Conservation (phyloP, 78 protist genomes). For the Cavenderia fasciculata region DNA sequence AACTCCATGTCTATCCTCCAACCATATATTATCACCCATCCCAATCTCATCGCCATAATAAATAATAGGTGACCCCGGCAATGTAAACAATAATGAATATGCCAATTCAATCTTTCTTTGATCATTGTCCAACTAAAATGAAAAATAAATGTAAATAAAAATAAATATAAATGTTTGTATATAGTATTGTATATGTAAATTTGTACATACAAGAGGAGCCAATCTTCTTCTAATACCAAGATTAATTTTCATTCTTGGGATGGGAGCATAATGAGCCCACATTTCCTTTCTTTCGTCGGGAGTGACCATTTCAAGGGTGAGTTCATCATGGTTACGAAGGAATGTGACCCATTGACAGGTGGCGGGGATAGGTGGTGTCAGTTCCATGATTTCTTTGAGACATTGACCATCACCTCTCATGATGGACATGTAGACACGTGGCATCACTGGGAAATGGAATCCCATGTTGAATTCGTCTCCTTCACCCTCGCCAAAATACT, state of each 20-base stretch:
- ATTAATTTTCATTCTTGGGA: conserved; percentile 77
- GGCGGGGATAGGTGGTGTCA: conserved; percentile 78
- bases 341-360: conserved; percentile 85
- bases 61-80: conserved; percentile 88
- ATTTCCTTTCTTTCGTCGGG: conserved; percentile 85
- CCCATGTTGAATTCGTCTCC: conserved; percentile 89
- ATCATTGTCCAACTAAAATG: conserved; percentile 72
- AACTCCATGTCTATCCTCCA: conserved; percentile 86
- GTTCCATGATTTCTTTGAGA: conserved; percentile 53
- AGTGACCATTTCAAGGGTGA: conserved; percentile 89
- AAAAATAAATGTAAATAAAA: not conserved
- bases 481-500: conserved; percentile 79
- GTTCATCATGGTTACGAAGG: conserved; percentile 85
- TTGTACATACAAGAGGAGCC: conserved; percentile 72
- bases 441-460: conserved; percentile 93
- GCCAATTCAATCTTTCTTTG: conserved; percentile 80
- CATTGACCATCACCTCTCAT: conserved; percentile 53
- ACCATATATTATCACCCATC: conserved; percentile 86
- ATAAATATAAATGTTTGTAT: not conserved
- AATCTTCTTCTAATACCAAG: conserved; percentile 88
- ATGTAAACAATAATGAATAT: conserved; percentile 77
- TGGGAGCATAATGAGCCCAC: conserved; percentile 86
- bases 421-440: conserved; percentile 82
- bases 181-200: not conserved
- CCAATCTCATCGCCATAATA: conserved; percentile 92